These are phyloP conservation scores for Orbilia ellipsospora DNA, from an alignment of 2,329 filamentous ascomycete genomes.

Conservation along the genomic window DNA sequence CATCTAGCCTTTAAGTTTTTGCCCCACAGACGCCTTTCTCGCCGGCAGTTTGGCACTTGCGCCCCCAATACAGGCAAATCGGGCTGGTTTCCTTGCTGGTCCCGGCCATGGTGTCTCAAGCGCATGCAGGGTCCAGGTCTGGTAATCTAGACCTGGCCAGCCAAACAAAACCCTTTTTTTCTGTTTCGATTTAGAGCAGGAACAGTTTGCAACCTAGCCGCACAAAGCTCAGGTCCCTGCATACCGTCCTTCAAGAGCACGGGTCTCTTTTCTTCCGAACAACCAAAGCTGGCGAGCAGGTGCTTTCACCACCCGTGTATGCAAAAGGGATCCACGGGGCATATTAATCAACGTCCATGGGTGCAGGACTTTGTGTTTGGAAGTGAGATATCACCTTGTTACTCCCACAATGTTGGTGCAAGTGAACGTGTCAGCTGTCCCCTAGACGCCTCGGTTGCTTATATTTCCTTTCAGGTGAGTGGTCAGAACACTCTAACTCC, in stretches of 20 bases:
- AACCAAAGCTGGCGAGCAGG: conserved; percentile 44
- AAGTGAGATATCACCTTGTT: conserved; percentile 47
- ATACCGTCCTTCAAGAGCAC: no score
- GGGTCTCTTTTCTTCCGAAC: not conserved
- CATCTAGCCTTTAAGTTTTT: not conserved
- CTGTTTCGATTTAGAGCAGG: conserved; percentile 1
- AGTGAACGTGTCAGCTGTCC: conserved; percentile 30
- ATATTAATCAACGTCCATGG: not conserved
- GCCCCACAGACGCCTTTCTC: not conserved
- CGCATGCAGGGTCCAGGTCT: conserved; percentile 17
- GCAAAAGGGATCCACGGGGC: conserved; percentile 18
- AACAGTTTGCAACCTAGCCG: no score
- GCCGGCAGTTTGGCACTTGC: no score
- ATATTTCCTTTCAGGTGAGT: not conserved
- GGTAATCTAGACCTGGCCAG: conserved; percentile 9
- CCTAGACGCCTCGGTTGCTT: conserved; percentile 5
- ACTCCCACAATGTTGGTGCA: conserved; percentile 25
- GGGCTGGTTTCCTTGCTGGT: not conserved
- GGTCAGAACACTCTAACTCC: no score
- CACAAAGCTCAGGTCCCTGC: no score
- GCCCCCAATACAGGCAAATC: not conserved
- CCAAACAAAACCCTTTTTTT: not conserved
- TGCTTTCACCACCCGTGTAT: not conserved
- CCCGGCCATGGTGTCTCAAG: conserved; percentile 3
- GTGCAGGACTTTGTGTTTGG: conserved; percentile 36